Percentiles rank a stretch among this genome's conserved stretches.
Conservation (phyloP, 1,284 basidiomycete species). For the Malassezia caprae region DNA sequence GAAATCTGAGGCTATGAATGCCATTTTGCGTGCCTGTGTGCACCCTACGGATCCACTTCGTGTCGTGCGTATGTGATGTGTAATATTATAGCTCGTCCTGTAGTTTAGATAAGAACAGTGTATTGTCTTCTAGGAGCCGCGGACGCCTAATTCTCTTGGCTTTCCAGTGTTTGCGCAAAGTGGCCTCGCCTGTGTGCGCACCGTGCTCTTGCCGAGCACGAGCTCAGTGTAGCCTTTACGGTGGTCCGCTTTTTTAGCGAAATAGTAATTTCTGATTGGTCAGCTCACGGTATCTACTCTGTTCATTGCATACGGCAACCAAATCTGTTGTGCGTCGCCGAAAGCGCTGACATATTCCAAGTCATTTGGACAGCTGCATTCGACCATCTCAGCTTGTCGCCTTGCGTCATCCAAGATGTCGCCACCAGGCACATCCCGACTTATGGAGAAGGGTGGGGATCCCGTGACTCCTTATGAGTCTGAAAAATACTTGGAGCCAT, state of each 20-base stretch:
- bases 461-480: background rate
- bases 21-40: conserved; percentile 16
- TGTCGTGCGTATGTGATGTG: conserved; percentile 13
- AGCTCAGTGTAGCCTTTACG: background rate
- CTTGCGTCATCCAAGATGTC: background rate
- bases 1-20: conserved; percentile 21
- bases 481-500: background rate
- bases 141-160: background rate
- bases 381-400: background rate
- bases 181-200: background rate
- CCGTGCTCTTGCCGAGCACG: background rate
- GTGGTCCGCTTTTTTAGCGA: background rate
- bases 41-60: conserved; percentile 16
- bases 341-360: background rate
- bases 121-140: background rate
- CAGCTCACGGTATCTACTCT: background rate
- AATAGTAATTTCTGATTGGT: background rate
- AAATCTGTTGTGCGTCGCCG: background rate
- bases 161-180: background rate
- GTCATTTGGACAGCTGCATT: background rate
- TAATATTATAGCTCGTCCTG: background rate
- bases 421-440: background rate
- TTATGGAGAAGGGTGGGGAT: background rate
- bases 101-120: background rate
- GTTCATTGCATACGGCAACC: background rate